Base-by-base conservation (phyloP, 208 protist species). In the Tritrichomonas foetus region DNA sequence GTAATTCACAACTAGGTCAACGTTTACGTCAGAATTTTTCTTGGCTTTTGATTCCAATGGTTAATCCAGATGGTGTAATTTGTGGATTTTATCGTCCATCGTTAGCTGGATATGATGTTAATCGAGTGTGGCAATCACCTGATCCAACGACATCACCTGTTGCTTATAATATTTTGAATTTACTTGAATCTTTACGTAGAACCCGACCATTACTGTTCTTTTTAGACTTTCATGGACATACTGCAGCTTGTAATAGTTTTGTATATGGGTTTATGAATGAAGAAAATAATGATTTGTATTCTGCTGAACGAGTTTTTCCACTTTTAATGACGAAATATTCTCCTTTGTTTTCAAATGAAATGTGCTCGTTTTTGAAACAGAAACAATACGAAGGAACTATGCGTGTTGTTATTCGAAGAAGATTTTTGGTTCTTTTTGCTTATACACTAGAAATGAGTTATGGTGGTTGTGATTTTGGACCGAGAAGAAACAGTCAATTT, bases 1-100 rank as follows among this genome's bases (percentile, higher is more conserved):
- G 47, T 14, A 89, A 89, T 49, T 41, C 41, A 20, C 47, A 0
- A 39, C 25, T 89, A 0, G 41, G 41, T 36, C n/a, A 39, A 5
- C 5, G 47, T 8, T 27, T 89, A 11, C 41, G 78, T 14, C 0
- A 44, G 16, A 39, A 16, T 39, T 89, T 57, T 39, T 89, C 78
- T 11, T 89, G 78, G 78, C 13, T 89, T 20, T 44, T 89, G 33
- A 50, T 89, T 30, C 78, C 78, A 61, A 89, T 89, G 78, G 57
- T 89, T 13, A 89, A 89, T 95, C 97, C 97, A 9, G 98, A 99
- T 94, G 98, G 98, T 50, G 98, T 99, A 30, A 97, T 99, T 72
- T 96, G 98, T 94, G 98, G 98, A 80, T 99, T 99, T 95, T 98
- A 99, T 95, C 96, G 98, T 66, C 99, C 97, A 95, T 97, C 97